Evolutionary conservation across 768 basidiomycete genomes (phyloP).

Genomic region (Tulasnella sp.): DNA sequence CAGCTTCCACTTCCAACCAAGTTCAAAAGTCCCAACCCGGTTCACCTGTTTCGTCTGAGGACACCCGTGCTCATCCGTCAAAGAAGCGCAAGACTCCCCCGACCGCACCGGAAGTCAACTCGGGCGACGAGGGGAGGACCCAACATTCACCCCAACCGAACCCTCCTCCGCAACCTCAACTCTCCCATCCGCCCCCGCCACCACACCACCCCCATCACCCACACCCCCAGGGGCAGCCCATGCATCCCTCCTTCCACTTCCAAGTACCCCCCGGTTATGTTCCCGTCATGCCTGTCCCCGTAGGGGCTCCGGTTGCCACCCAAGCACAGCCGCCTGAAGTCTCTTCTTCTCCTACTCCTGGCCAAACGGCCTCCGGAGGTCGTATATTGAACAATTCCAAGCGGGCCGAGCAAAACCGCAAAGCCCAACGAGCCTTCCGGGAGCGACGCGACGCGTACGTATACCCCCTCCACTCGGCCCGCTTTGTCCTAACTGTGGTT

Average conservation of each 20-base stretch:
- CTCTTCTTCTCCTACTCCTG: neutral
- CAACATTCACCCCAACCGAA: slow-evolving; percentile 7
- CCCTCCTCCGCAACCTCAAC: neutral
- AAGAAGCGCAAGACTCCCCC: no score
- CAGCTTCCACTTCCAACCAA: no score
- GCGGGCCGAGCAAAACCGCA: slow-evolving; percentile 88
- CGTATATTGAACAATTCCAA: slow-evolving; percentile 62
- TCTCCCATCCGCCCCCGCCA: neutral
- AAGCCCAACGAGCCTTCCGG: slow-evolving; percentile 84
- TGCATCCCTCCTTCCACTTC: slow-evolving; percentile 11
- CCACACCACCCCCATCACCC: neutral
- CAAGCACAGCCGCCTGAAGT: neutral
- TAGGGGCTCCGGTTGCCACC: neutral
- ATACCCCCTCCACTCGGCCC: slow-evolving; percentile 3
- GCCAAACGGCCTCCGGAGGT: neutral
- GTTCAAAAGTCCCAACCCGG: no score
- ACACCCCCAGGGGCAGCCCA: slow-evolving; percentile 1
- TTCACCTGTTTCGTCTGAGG: no score
- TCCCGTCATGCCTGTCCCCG: slow-evolving; percentile 7
- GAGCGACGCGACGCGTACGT: slow-evolving; percentile 81
- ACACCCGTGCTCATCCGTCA: no score
- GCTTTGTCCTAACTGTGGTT: neutral
- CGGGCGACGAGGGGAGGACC: neutral
- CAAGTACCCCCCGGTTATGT: slow-evolving; percentile 6
- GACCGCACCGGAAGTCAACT: no score